Base-by-base conservation (phyloP, 208 protist genomes). In the Leishmania tropica region DNA sequence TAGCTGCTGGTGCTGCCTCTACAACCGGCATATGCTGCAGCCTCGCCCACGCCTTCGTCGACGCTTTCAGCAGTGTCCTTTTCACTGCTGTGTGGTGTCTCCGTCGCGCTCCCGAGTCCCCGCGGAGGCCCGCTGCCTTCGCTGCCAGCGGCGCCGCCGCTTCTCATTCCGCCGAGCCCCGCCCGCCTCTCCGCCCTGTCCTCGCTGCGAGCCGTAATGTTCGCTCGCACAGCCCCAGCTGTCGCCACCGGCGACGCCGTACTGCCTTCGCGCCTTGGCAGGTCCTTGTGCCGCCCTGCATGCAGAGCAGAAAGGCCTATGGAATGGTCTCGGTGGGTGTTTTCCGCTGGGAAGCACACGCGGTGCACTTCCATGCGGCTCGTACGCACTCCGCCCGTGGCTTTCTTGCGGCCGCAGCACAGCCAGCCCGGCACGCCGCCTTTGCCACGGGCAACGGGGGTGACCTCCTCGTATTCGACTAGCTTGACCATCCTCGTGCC, bases 381-480 rank as follows among this genome's bases (percentile, higher is more conserved):
- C 73, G 40, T 78, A 15, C 81, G 81, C 76, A 47, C 77, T 42
- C 62, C 72, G 1, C 42, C 53, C 31, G 75, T 35, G 7, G 65
- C 58, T 45, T 53, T 77, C 45, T 67, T 65, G 11, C 40, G 71
- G 40, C 81, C 40, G 37, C 78, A 79, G 4, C 72, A 64, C 65
- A 83, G 67, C 53, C 77, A 78, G 2, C 47, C 24, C 10, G 80
- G 58, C 45, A 48, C 40, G 56, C 64, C 17, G 21, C 54, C 28
- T 1, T 35, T 8, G 54, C 75, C 75, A 17, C 48, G 21, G 56
- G 40, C 75, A 67, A 78, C 40, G 1, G 75, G 75, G 19, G 62
- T 48, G n/a, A 87, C 79, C 56, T 80, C 80, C 51, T 87, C 83
- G 80, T 84, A 87, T 13, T 68, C 83, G 75, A 51, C 65, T 40